Conservation (phyloP, 2,329 filamentous ascomycete genomes). For the Neofusicoccum umdonicola region DNA sequence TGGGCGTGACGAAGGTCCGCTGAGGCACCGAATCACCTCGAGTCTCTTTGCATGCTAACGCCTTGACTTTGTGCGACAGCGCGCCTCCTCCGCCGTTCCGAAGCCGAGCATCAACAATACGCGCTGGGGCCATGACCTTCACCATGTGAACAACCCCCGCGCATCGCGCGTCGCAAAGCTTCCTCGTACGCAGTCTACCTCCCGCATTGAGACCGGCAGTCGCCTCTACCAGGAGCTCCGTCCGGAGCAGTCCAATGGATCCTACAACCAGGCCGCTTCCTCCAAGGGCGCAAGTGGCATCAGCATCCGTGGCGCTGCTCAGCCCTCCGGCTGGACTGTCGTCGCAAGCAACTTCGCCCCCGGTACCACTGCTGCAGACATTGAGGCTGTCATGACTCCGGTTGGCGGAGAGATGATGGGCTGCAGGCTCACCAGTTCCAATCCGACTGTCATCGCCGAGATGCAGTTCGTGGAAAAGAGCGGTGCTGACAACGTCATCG, state of each 20-base stretch:
- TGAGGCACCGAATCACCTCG: not conserved
- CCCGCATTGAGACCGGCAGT: conserved; percentile 42
- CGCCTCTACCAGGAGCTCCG: conserved; percentile 40
- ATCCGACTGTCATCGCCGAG: conserved; percentile 73
- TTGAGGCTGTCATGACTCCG: conserved; percentile 76
- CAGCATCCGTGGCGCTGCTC: conserved; percentile 63
- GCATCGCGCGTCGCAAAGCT: conserved; percentile 33
- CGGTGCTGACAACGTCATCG: conserved; percentile 71
- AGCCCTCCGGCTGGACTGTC: conserved; percentile 52
- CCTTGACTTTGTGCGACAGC: conserved; percentile 23
- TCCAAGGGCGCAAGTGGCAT: conserved; percentile 51
- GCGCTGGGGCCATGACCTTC: conserved; percentile 71
- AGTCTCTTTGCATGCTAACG: not conserved
- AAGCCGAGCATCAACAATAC: conserved; percentile 50
- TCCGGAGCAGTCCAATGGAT: conserved; percentile 31
- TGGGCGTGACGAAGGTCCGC: conserved; percentile 68
- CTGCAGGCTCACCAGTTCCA: conserved; percentile 66
- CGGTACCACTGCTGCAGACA: conserved; percentile 77
- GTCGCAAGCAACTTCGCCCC: conserved; percentile 79
- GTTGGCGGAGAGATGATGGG: conserved; percentile 65
- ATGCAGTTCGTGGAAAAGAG: conserved; percentile 70
- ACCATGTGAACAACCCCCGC: conserved; percentile 41
- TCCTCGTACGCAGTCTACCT: conserved; percentile 39
- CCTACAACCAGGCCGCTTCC: conserved; percentile 25
- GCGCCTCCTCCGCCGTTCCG: conserved; percentile 12